Evolutionary conservation across 768 basidiomycete species (phyloP), one percentile per base, ranked within the genome.

Genomic region (Crassisporium funariophilum): DNA sequence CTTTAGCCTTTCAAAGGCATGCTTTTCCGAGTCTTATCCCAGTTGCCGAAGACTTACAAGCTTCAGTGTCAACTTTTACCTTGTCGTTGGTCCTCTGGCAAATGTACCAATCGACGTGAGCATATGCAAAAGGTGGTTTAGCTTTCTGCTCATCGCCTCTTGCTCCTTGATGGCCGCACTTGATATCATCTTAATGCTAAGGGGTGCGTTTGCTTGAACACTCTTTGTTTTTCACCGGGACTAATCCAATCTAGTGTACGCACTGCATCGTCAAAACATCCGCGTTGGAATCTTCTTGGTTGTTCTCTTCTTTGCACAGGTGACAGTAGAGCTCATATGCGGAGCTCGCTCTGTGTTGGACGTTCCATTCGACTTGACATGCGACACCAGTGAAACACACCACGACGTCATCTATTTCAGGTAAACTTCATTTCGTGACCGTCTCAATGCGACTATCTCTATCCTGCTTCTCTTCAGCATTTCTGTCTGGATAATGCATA

Each of bases 121-220:
- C 10, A 25, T 9, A 2, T 54, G 53, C 25, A 40, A 50, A 31
- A 13, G 25, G 29, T 47, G 49, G 46, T 47, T 50, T 19, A 17
- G 22, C 2, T 44, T 54, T 23, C 53, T 46, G 31, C 39, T 44
- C 15, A 20, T 22, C 1, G 17, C 41, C 0, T 41, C 49, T 10
- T 47, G 49, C 17, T 12, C 27, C 13, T 19, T 54, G 13, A 33
- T 54, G 38, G 46, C 36, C 8, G 42, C 46, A 11, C 34, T 54
- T 8, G 49, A 54, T 35, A 13, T 40, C 4, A 50, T 54, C 19
- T 24, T 54, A 6, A 54, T 50, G 49, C 25, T 54, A 17, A 31
- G 46, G 44, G 36, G 49, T 54, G 24, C 13, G 48, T 53, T 17
- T 17, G 16, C 9, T 4, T 36, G 19, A 6, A 3, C 2, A n/a